Percentiles rank a stretch among this genome's conserved stretches.
Evolutionary conservation across 2,329 filamentous ascomycete species (phyloP).

Genomic region (Epichloe coenophiala): DNA sequence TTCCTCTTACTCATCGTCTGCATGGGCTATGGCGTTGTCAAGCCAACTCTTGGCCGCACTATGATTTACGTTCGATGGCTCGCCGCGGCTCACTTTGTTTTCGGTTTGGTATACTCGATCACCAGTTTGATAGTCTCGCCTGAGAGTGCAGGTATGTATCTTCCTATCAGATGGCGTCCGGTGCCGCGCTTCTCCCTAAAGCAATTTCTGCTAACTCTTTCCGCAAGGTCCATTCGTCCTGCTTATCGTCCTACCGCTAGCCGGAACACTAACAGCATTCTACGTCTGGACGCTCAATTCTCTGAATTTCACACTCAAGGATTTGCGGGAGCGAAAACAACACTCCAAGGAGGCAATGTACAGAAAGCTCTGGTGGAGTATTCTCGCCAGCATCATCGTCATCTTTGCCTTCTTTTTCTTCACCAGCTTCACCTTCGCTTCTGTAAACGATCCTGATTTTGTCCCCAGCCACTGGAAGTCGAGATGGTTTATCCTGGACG

Average conservation of each 20-base stretch:
- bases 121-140: slow-evolving; percentile 81
- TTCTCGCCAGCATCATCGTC: slow-evolving; percentile 79
- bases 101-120: slow-evolving; percentile 85
- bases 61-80: slow-evolving; percentile 92
- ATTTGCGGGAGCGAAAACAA: slow-evolving; percentile 88
- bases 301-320: slow-evolving; percentile 87
- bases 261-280: slow-evolving; percentile 85
- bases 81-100: slow-evolving; percentile 84
- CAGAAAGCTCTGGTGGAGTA: slow-evolving; percentile 97
- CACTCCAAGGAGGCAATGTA: slow-evolving; percentile 92
- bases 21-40: slow-evolving; percentile 98
- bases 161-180: not conserved
- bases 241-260: slow-evolving; percentile 83
- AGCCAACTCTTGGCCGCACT: slow-evolving; percentile 76
- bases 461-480: slow-evolving; percentile 96
- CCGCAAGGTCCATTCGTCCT: slow-evolving; percentile 66
- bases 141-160: slow-evolving; percentile 55
- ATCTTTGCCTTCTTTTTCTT: slow-evolving; percentile 99
- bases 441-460: slow-evolving; percentile 71
- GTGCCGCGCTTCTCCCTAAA: not conserved
- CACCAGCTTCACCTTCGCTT: slow-evolving; percentile 91
- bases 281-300: slow-evolving; percentile 99
- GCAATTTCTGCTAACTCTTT: slow-evolving; percentile 9
- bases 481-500: slow-evolving; percentile 92
- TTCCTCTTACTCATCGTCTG: slow-evolving; percentile 96